Conservation (phyloP, 257 asterid genomes). For the Primulina tabacum region DNA sequence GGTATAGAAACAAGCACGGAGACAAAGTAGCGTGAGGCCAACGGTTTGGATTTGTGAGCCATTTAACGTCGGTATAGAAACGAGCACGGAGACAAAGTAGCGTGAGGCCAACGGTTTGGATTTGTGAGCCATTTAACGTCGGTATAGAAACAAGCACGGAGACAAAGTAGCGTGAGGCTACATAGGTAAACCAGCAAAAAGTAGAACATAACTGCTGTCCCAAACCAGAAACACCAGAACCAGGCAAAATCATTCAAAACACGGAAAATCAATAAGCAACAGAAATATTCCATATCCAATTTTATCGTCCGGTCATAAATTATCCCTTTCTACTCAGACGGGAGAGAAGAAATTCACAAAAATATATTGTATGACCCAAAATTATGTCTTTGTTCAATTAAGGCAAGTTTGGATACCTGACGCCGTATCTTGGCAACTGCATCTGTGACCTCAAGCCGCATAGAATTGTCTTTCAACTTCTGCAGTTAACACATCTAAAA, state of each 20-base stretch:
- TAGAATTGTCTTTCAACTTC: constrained; percentile 44
- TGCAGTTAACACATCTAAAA: constrained; percentile 36
- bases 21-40: too few species aligned
- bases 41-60: too few species aligned
- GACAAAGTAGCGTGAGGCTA: background rate
- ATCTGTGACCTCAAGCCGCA: constrained; percentile 44
- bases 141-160: too few species aligned
- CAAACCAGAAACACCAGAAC: too few species aligned
- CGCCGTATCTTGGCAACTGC: constrained; percentile 61
- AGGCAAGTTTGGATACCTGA: constrained; percentile 52
- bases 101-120: too few species aligned
- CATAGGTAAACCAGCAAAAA: background rate
- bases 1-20: too few species aligned
- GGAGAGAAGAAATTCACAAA: background rate
- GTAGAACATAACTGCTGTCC: background rate
- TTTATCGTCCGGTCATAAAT: background rate
- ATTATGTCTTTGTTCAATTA: constrained; percentile 5
- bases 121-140: too few species aligned
- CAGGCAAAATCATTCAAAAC: too few species aligned
- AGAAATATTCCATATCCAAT: too few species aligned
- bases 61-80: too few species aligned
- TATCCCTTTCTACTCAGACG: background rate
- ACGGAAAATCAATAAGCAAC: constrained; percentile 12
- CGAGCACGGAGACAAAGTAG: too few species aligned
- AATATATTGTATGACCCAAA: background rate